Evolutionary conservation across 257 asterid genomes (phyloP).

Genomic region (Vinca minor): DNA sequence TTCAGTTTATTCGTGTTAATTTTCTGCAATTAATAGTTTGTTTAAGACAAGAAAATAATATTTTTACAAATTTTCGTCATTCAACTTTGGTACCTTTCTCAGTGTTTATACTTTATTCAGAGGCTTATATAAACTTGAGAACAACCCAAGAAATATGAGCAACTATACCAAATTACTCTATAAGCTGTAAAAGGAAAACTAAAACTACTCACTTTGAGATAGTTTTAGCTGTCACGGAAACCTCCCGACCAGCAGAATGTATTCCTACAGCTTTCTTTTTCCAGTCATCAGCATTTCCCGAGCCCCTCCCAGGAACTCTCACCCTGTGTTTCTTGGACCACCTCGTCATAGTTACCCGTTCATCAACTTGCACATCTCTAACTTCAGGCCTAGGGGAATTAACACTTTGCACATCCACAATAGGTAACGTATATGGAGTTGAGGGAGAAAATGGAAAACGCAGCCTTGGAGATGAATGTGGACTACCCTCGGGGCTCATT

Average conservation of each 20-base stretch:
- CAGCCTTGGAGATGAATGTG: slow-evolving; percentile 43
- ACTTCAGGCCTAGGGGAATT: slow-evolving; percentile 49
- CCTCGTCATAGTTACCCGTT: slow-evolving; percentile 75
- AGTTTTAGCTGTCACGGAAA: slow-evolving; percentile 49
- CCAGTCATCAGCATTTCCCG: slow-evolving; percentile 52
- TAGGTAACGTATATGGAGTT: slow-evolving; percentile 47
- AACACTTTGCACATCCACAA: slow-evolving; percentile 39
- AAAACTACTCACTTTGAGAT: slow-evolving; percentile 48
- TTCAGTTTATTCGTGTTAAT: too few relatives aligned
- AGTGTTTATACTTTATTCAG: too few relatives aligned
- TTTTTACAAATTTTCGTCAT: too few relatives aligned
- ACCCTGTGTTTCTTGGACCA: slow-evolving; percentile 71
- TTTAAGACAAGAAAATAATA: too few relatives aligned
- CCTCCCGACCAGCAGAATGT: slow-evolving; percentile 54
- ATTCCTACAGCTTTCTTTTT: slow-evolving; percentile 52
- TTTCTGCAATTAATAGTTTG: too few relatives aligned
- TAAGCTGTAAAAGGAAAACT: too few relatives aligned
- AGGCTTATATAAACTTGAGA: too few relatives aligned
- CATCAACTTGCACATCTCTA: slow-evolving; percentile 74
- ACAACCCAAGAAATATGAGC: not conserved
- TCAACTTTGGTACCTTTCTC: too few relatives aligned
- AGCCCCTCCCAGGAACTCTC: slow-evolving; percentile 34
- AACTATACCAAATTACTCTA: not conserved
- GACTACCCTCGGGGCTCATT: slow-evolving; percentile 86
- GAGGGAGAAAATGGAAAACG: slow-evolving; percentile 48